Conservation (phyloP, 768 basidiomycete genomes). For the Tricholoma matsutake region DNA sequence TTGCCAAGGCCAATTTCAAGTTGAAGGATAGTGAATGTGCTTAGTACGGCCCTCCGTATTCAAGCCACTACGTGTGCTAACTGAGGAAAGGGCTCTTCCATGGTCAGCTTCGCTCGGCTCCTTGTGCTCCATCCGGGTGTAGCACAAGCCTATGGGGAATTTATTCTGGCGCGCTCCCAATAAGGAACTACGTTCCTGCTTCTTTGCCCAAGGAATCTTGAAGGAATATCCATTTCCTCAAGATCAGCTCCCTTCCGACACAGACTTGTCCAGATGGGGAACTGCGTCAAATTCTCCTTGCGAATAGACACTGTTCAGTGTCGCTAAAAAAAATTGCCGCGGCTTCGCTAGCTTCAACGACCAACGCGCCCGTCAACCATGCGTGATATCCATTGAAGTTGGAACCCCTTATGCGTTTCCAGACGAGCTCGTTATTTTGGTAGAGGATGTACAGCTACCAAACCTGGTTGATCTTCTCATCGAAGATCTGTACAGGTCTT, state of each 20-base stretch:
- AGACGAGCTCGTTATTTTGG: background rate
- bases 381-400: background rate
- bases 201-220: background rate
- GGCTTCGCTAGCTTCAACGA: background rate
- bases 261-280: background rate
- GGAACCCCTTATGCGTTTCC: background rate
- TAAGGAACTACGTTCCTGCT: too few relatives aligned
- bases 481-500: background rate
- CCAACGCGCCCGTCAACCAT: background rate
- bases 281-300: background rate
- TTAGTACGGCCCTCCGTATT: too few relatives aligned
- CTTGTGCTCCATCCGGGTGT: too few relatives aligned
- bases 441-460: background rate
- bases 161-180: too few relatives aligned
- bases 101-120: too few relatives aligned
- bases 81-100: too few relatives aligned
- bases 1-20: too few relatives aligned
- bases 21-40: too few relatives aligned
- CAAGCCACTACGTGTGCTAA: too few relatives aligned
- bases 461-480: background rate
- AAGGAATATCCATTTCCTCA: background rate
- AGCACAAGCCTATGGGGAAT: too few relatives aligned
- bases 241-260: background rate
- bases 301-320: slow-evolving; percentile 1
- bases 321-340: too few relatives aligned